These are phyloP conservation scores for Diplodia scrobiculata DNA, from an alignment of 2,329 filamentous ascomycete genomes.

Conservation along the genomic window DNA sequence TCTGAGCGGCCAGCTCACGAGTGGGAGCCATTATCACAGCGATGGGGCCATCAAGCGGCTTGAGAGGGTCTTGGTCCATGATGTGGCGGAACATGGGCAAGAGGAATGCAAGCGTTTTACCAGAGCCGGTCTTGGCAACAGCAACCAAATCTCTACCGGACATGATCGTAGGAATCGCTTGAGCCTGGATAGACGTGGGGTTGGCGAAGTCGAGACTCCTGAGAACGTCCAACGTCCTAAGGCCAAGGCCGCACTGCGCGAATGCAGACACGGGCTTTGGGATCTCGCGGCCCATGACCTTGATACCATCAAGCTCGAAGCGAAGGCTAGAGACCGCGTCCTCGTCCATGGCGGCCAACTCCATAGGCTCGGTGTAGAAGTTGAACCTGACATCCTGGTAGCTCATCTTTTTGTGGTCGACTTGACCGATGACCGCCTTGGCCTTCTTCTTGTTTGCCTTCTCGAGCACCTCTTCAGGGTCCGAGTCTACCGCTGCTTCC, in stretches of 20 bases:
- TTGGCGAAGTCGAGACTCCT: constrained; percentile 78
- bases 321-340: constrained; percentile 80
- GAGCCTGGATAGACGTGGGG: constrained; percentile 91
- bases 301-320: constrained; percentile 90
- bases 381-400: constrained; percentile 87
- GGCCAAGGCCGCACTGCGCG: constrained; percentile 89
- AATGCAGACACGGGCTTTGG: constrained; percentile 95
- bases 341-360: constrained; percentile 79
- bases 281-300: constrained; percentile 72
- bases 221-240: constrained; percentile 84
- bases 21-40: constrained; percentile 91
- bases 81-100: constrained; percentile 98
- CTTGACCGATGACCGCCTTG: constrained; percentile 89
- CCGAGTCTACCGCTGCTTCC: constrained; percentile 56
- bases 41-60: constrained; percentile 82
- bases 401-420: constrained; percentile 84
- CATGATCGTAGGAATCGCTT: constrained; percentile 93
- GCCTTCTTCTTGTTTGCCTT: constrained; percentile 69
- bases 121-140: constrained; percentile 95
- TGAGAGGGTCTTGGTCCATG: constrained; percentile 83
- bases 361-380: constrained; percentile 89
- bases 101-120: constrained; percentile 94
- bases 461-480: constrained; percentile 61
- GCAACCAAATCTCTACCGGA: constrained; percentile 93
- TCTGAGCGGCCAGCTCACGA: constrained; percentile 88